Conservation (phyloP, 495 filamentous ascomycete species). For the Lasiosphaeria miniovina region DNA sequence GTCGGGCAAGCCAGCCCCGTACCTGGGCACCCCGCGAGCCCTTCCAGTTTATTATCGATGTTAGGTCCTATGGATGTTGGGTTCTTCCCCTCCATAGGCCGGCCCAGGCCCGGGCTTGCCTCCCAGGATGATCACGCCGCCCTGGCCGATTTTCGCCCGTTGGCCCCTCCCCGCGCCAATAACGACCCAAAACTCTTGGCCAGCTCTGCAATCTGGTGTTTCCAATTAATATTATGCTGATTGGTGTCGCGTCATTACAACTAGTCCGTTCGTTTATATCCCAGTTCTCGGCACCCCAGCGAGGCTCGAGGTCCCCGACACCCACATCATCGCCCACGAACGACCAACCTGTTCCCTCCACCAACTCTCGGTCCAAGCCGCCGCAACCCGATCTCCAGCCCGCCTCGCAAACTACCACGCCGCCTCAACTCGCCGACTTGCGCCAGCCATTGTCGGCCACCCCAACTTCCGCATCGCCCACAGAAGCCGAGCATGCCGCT, state of each 20-base stretch:
- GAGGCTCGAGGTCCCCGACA: constrained; percentile 39
- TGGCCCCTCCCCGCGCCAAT: neutral
- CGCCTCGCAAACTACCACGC: constrained; percentile 13
- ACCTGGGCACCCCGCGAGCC: too few species aligned
- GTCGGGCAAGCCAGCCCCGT: too few species aligned
- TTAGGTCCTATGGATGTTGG: too few species aligned
- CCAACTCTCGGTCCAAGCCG: constrained; percentile 24
- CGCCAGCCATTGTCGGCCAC: constrained; percentile 26
- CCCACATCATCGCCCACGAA: constrained; percentile 35
- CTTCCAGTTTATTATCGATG: too few species aligned
- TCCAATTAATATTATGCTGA: constrained; percentile 20
- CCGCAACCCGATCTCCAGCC: constrained; percentile 25
- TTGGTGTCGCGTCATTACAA: constrained; percentile 20
- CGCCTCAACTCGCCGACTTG: constrained; percentile 14
- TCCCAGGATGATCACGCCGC: neutral
- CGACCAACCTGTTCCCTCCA: constrained; percentile 18
- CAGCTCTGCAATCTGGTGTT: constrained; percentile 15
- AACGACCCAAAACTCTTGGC: constrained; percentile 4
- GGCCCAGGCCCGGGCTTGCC: neutral
- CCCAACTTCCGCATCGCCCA: constrained; percentile 28
- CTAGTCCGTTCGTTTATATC: constrained; percentile 61
- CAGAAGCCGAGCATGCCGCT: constrained; percentile 34
- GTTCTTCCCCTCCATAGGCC: neutral
- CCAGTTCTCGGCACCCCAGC: constrained; percentile 47
- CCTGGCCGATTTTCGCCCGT: neutral